Evolutionary conservation across 75 land plant genomes (phyloP).

Genomic region (Selaginella tamariscina): DNA sequence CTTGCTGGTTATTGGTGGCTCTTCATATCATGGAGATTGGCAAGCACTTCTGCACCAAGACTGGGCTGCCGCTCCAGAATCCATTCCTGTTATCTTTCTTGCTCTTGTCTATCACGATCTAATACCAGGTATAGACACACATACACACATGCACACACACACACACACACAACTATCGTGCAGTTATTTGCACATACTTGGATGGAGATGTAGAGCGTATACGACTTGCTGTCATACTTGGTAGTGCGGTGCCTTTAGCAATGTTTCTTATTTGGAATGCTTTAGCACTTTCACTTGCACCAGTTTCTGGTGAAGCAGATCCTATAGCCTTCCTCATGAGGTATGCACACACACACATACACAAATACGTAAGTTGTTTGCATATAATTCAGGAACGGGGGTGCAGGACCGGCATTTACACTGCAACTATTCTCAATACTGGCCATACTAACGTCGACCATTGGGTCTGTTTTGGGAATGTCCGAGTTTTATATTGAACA

Average conservation of each 20-base stretch:
- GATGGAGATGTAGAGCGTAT: slow-evolving; percentile 51
- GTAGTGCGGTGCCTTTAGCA: slow-evolving; percentile 56
- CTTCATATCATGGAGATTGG: slow-evolving; percentile 39
- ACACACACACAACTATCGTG: slow-evolving; percentile 10
- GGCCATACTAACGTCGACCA: slow-evolving; percentile 60
- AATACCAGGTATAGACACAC: slow-evolving; percentile 41
- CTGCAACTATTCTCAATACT: slow-evolving; percentile 53
- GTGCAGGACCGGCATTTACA: slow-evolving; percentile 33
- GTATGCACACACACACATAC: slow-evolving; percentile 11
- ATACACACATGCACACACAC: neutral
- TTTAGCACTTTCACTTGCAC: slow-evolving; percentile 37
- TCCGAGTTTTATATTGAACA: slow-evolving; percentile 59
- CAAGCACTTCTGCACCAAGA: slow-evolving; percentile 30
- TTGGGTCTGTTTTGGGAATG: slow-evolving; percentile 56
- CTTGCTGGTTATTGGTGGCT: slow-evolving; percentile 35
- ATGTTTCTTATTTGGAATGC: slow-evolving; percentile 61
- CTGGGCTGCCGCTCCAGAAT: slow-evolving; percentile 49
- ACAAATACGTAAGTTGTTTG: no score
- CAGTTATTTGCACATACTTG: slow-evolving; percentile 66
- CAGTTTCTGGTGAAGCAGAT: slow-evolving; percentile 23
- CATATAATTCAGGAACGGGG: slow-evolving; percentile 29
- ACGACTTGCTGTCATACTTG: slow-evolving; percentile 45
- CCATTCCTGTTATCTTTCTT: slow-evolving; percentile 66
- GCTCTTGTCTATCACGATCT: slow-evolving; percentile 80
- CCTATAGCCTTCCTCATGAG: slow-evolving; percentile 29